Evolutionary conservation across 192 early-diverging fungal genomes (phyloP).

Genomic region (Kickxella alabastrina): DNA sequence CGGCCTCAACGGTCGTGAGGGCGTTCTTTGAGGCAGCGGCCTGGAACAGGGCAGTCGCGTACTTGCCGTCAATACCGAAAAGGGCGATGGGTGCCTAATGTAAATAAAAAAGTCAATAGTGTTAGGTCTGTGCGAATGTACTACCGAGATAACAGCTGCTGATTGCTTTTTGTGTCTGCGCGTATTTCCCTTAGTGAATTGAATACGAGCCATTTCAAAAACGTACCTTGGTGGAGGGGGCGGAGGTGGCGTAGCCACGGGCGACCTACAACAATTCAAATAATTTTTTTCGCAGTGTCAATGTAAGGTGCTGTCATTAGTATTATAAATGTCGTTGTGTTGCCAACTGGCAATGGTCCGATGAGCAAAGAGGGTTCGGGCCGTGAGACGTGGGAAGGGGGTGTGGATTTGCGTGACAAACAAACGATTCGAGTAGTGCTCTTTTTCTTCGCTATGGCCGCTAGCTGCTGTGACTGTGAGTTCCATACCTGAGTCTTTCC

Average conservation of each 20-base stretch:
- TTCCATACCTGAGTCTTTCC: conserved; percentile 53
- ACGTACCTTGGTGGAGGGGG: conserved; percentile 50
- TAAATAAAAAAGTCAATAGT: neutral
- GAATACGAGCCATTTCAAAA: no score
- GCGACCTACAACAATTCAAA: conserved; percentile 43
- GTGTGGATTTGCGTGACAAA: no score
- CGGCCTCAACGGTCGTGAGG: conserved; percentile 78
- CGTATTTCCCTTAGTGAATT: no score
- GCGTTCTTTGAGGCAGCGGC: conserved; percentile 82
- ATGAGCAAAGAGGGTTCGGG: no score
- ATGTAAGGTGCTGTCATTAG: no score
- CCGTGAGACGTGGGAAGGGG: no score
- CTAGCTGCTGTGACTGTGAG: neutral
- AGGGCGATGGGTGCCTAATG: conserved; percentile 75
- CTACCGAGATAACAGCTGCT: no score
- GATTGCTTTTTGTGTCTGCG: no score
- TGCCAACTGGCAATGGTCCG: no score
- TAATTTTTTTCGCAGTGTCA: neutral
- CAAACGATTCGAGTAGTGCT: no score
- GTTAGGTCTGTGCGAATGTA: no score
- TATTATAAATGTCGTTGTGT: conserved; percentile 2
- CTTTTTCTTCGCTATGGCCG: neutral
- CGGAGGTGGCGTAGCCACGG: conserved; percentile 59
- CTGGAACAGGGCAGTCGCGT: conserved; percentile 93
- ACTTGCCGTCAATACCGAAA: conserved; percentile 94